These are phyloP conservation scores for Artemisia argyi DNA, from an alignment of 129 eudicot genomes.

Conservation along the genomic window DNA sequence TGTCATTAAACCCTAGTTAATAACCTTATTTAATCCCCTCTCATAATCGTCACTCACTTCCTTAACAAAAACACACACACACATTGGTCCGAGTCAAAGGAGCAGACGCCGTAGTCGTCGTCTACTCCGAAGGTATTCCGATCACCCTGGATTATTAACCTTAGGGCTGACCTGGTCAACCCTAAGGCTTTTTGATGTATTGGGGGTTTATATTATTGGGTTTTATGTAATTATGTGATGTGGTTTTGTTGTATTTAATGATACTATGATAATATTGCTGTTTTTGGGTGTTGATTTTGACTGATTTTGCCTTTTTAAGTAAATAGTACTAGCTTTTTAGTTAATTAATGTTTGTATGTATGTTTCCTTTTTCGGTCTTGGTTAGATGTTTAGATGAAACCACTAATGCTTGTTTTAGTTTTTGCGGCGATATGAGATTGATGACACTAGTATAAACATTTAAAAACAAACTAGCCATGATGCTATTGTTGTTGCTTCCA, in stretches of 20 bases:
- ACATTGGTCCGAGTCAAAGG: constrained; percentile 17
- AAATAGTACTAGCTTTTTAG: constrained; percentile 1
- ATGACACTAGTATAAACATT: too few species aligned
- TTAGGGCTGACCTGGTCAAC: constrained; percentile 22
- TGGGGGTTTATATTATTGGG: constrained; percentile 1
- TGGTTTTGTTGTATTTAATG: constrained; percentile 10
- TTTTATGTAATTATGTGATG: constrained; percentile 8
- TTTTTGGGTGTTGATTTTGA: constrained; percentile 18
- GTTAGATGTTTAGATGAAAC: too few species aligned
- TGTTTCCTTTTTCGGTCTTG: too few species aligned
- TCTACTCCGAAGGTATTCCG: constrained; percentile 39
- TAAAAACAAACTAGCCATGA: too few species aligned
- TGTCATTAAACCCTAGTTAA: constrained; percentile 19
- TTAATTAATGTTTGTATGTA: too few species aligned
- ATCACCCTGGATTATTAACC: background rate
- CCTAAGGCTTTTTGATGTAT: too few species aligned
- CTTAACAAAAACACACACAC: constrained; percentile 7
- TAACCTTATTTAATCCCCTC: constrained; percentile 8
- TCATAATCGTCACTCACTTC: constrained; percentile 19
- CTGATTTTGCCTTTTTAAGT: constrained; percentile 16
- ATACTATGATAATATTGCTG: constrained; percentile 12
- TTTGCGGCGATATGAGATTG: too few species aligned
- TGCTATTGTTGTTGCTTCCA: too few species aligned
- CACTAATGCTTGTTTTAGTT: too few species aligned
- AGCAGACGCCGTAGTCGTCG: constrained; percentile 36